These are phyloP conservation scores for Fusarium sp. DNA, from an alignment of 2,329 filamentous ascomycete genomes.

Conservation along the genomic window DNA sequence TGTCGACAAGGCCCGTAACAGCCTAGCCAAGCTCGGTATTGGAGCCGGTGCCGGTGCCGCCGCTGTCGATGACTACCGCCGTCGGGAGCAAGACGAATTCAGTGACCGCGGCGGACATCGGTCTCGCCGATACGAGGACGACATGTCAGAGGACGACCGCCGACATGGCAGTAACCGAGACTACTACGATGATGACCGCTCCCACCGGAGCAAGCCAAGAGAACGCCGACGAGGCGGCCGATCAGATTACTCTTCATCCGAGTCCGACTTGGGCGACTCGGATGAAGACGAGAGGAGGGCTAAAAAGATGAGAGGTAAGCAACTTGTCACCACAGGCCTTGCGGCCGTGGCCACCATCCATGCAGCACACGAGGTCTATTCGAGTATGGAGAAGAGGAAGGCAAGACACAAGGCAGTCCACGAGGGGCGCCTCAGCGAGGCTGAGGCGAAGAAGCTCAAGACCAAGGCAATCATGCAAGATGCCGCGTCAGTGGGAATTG, in stretches of 20 bases:
- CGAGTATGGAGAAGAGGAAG: slow-evolving; percentile 67
- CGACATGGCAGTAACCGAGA: slow-evolving; percentile 53
- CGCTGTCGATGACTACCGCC: slow-evolving; percentile 50
- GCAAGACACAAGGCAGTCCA: slow-evolving; percentile 63
- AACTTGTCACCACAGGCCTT: slow-evolving; percentile 66
- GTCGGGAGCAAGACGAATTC: slow-evolving; percentile 58
- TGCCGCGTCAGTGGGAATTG: slow-evolving; percentile 68
- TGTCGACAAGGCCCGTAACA: slow-evolving; percentile 70
- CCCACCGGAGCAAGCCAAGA: slow-evolving; percentile 53
- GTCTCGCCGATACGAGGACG: slow-evolving; percentile 54
- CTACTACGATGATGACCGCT: slow-evolving; percentile 60
- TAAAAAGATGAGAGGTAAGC: slow-evolving; percentile 71
- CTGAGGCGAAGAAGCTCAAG: slow-evolving; percentile 67
- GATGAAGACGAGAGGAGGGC: slow-evolving; percentile 65
- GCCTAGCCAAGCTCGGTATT: slow-evolving; percentile 70
- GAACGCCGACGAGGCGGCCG: slow-evolving; percentile 52
- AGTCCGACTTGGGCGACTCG: slow-evolving; percentile 67
- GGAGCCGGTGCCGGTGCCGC: slow-evolving; percentile 58
- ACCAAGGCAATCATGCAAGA: slow-evolving; percentile 67
- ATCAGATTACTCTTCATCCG: slow-evolving; percentile 61
- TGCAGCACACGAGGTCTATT: slow-evolving; percentile 68
- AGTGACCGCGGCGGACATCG: slow-evolving; percentile 55
- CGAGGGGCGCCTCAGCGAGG: slow-evolving; percentile 61
- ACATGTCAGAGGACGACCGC: slow-evolving; percentile 59
- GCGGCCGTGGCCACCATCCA: slow-evolving; percentile 70